Percentiles rank a stretch among this genome's conserved stretches.
phyloP scores from a whole-genome alignment of 2,329 filamentous ascomycete genomes.

The Penicillium sp. region DNA sequence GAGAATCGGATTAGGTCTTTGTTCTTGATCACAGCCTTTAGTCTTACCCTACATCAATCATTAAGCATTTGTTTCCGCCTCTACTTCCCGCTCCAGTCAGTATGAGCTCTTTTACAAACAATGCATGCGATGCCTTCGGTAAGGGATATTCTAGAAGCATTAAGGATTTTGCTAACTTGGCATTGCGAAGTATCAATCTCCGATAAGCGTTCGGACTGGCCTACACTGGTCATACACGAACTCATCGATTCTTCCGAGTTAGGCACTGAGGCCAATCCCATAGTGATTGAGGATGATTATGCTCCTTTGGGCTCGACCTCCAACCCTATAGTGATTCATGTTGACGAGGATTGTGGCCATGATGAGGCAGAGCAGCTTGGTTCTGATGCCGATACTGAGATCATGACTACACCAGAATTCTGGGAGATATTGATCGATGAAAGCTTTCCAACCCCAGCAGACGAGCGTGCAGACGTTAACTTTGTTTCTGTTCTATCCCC shows the following conservation, averaged over 20 bases:
- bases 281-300: slow-evolving; percentile 11
- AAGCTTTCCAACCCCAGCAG: not conserved
- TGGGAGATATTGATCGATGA: slow-evolving; percentile 2
- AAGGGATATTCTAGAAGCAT: not conserved
- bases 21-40: not conserved
- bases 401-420: slow-evolving; percentile 8
- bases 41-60: not conserved
- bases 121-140: not conserved
- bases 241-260: not conserved
- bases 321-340: slow-evolving; percentile 14
- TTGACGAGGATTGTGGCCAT: slow-evolving; percentile 5
- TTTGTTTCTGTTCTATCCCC: not conserved
- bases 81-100: not conserved
- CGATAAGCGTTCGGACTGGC: not conserved
- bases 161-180: not conserved
- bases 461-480: not conserved
- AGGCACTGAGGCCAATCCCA: slow-evolving; percentile 13
- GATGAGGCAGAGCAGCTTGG: slow-evolving; percentile 1
- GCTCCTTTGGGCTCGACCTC: slow-evolving; percentile 12
- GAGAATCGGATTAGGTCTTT: slow-evolving; percentile 1
- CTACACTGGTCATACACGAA: too few relatives aligned
- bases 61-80: not conserved
- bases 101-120: not conserved
- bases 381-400: slow-evolving; percentile 12
- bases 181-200: not conserved